Percentiles rank a stretch among this genome's conserved stretches.
Evolutionary conservation across 805 yeast genomes (phyloP).

Genomic region (Myxozyma mucilagina): DNA sequence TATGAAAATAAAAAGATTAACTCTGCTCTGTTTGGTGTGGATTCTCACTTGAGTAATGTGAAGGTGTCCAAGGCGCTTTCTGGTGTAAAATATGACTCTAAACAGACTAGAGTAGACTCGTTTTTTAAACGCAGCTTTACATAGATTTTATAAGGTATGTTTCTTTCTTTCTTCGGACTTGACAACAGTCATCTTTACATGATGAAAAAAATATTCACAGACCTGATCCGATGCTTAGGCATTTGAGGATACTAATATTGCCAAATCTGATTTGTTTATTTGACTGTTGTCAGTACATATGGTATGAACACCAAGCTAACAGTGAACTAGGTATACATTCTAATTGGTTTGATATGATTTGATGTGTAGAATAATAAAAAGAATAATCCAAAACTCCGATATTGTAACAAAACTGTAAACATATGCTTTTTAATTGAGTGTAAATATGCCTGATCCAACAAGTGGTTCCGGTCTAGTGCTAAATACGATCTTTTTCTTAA

Average conservation of each 20-base stretch:
- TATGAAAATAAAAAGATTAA: neutral
- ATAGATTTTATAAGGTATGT: conserved; percentile 11
- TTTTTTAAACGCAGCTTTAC: conserved; percentile 4
- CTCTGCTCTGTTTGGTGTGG: neutral
- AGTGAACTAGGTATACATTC: neutral
- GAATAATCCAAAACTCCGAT: too few species aligned
- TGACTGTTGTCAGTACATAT: neutral
- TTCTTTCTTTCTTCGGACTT: neutral
- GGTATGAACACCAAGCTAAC: too few species aligned
- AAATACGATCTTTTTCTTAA: conserved; percentile 27
- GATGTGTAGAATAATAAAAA: too few species aligned
- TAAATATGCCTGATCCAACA: conserved; percentile 7
- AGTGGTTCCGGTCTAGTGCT: conserved; percentile 31
- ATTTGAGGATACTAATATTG: conserved; percentile 30
- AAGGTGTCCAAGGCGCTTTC: neutral
- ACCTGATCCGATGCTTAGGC: conserved; percentile 34
- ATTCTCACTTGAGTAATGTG: conserved; percentile 2
- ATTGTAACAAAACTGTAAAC: too few species aligned
- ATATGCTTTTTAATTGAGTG: neutral
- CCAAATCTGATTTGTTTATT: conserved; percentile 7
- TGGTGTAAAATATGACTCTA: conserved; percentile 13
- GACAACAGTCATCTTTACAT: conserved; percentile 4
- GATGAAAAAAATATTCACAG: conserved; percentile 34
- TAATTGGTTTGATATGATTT: neutral
- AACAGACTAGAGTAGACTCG: conserved; percentile 15